Conservation (phyloP, 805 yeast species). For the Teunomyces stri region DNA sequence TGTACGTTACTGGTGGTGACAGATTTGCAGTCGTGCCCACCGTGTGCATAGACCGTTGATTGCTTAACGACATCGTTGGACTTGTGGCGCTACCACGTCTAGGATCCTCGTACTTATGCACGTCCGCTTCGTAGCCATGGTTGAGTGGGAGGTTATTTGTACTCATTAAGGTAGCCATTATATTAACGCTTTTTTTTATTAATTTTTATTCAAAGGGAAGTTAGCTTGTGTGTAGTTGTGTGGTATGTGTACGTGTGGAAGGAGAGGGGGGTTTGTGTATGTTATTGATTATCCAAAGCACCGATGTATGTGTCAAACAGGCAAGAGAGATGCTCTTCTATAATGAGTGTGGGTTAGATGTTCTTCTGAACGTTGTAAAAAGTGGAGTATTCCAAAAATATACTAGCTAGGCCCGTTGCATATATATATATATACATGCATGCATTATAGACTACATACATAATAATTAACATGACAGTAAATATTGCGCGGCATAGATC, state of each 20-base stretch:
- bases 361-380: background rate
- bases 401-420: background rate
- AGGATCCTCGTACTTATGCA: background rate
- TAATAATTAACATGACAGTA: background rate
- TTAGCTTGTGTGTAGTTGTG: no score
- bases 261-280: no score
- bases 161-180: background rate
- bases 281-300: no score
- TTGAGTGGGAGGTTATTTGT: background rate
- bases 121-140: background rate
- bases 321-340: no score
- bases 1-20: background rate
- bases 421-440: background rate
- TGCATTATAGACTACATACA: background rate
- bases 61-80: background rate
- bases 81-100: background rate
- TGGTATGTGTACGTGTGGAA: no score
- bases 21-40: background rate
- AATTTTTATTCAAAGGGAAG: no score
- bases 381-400: background rate
- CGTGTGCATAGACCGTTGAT: background rate
- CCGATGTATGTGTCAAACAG: no score
- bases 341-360: background rate
- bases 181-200: background rate
- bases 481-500: conserved; percentile 1